phyloP scores from a whole-genome alignment of 2,329 filamentous ascomycete genomes.

The Pseudogymnoascus sp. region DNA sequence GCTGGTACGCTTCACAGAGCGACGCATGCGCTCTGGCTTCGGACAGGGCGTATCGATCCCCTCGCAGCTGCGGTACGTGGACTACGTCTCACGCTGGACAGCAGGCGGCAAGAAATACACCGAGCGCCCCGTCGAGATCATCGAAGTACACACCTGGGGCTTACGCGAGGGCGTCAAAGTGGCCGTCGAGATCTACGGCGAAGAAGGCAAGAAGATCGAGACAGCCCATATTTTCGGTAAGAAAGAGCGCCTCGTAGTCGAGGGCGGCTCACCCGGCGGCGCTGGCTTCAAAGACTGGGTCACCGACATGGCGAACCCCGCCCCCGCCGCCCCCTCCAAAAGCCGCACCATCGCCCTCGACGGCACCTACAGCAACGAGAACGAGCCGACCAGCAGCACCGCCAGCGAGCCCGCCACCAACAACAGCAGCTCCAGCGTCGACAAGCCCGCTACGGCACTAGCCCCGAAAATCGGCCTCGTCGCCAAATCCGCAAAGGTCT shows the following conservation, averaged over 20 bases:
- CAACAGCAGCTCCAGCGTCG: not conserved
- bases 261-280: constrained; percentile 45
- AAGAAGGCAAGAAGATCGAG: constrained; percentile 84
- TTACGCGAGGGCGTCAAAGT: constrained; percentile 82
- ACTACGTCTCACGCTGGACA: constrained; percentile 84
- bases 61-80: constrained; percentile 79
- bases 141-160: constrained; percentile 87
- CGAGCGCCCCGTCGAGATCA: constrained; percentile 73
- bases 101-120: constrained; percentile 67
- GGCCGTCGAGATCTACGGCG: constrained; percentile 71
- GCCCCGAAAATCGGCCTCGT: not conserved
- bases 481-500: not conserved
- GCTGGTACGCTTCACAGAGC: constrained; percentile 62
- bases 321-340: constrained; percentile 10
- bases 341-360: constrained; percentile 10
- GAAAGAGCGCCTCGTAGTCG: constrained; percentile 62
- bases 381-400: not conserved
- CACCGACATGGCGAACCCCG: constrained; percentile 41
- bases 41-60: constrained; percentile 87
- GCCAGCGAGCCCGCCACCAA: not conserved
- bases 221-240: constrained; percentile 71
- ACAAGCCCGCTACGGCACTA: not conserved
- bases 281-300: constrained; percentile 43
- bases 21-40: constrained; percentile 83
- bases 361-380: constrained; percentile 1